phyloP scores from a whole-genome alignment of 163 green algal species.

The Scenedesmus sp. region DNA sequence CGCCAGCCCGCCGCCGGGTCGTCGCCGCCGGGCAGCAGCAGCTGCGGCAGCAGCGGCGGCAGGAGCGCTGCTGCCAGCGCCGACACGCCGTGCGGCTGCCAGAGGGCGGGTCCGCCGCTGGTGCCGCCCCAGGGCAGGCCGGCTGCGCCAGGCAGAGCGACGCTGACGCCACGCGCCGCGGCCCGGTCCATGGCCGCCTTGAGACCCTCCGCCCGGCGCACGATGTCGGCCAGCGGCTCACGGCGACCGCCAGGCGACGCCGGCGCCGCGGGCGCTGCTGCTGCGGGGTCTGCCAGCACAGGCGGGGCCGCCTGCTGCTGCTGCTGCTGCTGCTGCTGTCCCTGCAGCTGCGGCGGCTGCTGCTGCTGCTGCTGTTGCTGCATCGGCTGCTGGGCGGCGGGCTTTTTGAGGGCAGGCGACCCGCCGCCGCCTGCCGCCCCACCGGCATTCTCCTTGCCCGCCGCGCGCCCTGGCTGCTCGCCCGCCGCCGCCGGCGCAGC shows the following conservation, averaged over 20 bases:
- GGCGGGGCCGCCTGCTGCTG: no score
- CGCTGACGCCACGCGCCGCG: slow-evolving; percentile 14
- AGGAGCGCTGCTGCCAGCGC: no score
- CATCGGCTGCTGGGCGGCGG: background rate
- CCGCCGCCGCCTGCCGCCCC: background rate
- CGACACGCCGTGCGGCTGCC: background rate
- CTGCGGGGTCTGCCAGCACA: no score
- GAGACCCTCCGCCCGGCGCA: slow-evolving; percentile 33
- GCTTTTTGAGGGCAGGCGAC: slow-evolving; percentile 1
- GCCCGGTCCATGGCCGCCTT: slow-evolving; percentile 40
- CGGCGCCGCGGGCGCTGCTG: background rate
- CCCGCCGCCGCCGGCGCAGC: background rate
- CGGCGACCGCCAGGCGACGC: background rate
- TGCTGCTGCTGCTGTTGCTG: no score
- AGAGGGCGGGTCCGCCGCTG: background rate
- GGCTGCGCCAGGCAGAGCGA: slow-evolving; percentile 1
- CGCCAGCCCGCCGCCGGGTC: background rate
- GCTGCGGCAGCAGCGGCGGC: background rate
- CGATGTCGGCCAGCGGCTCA: slow-evolving; percentile 24
- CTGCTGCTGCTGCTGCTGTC: background rate
- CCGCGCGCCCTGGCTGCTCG: no score
- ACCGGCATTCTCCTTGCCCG: background rate
- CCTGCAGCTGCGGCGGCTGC: no score
- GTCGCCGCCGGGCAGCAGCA: background rate
- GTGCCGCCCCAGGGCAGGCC: background rate